phyloP scores from a whole-genome alignment of 2,329 filamentous ascomycete genomes.

The Fusarium stilboides region DNA sequence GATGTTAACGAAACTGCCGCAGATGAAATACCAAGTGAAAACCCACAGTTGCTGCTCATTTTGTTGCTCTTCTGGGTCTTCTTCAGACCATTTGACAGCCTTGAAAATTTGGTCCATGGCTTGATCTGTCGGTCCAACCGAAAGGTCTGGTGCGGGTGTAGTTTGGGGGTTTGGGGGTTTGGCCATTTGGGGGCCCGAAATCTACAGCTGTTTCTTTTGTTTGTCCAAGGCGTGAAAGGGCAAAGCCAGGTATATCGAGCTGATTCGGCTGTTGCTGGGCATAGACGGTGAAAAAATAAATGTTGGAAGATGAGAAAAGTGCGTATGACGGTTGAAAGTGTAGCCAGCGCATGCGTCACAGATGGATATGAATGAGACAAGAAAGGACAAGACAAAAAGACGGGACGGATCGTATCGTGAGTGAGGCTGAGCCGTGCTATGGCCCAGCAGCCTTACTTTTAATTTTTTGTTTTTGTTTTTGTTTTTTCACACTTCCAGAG shows the following conservation, averaged over 20 bases:
- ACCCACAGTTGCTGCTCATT: conserved; percentile 16
- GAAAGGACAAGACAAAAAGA: conserved; percentile 16
- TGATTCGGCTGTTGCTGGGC: not conserved
- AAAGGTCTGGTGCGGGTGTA: not conserved
- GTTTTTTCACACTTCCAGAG: conserved; percentile 33
- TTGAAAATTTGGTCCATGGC: conserved; percentile 19
- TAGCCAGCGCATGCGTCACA: conserved; percentile 20
- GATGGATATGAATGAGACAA: conserved; percentile 15
- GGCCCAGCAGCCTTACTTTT: conserved; percentile 22
- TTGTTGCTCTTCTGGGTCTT: conserved; percentile 11
- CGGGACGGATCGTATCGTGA: conserved; percentile 37
- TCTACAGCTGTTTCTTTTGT: not conserved
- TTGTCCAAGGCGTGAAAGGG: not conserved
- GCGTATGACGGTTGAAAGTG: conserved; percentile 5
- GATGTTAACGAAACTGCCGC: conserved; percentile 7
- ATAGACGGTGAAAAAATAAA: not conserved
- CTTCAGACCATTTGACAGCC: conserved; percentile 21
- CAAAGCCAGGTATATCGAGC: not conserved
- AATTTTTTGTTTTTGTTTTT: conserved; percentile 21
- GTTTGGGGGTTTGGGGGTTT: conserved; percentile 1
- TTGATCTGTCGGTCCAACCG: conserved; percentile 13
- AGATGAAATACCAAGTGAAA: not conserved
- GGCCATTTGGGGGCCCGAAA: conserved; percentile 5
- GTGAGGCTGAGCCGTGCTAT: conserved; percentile 33
- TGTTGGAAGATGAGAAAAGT: conserved; percentile 10